Evolutionary conservation across 306 rosid genomes (phyloP), one percentile per base, ranked within the genome.

Genomic region (Prunus dulcis): DNA sequence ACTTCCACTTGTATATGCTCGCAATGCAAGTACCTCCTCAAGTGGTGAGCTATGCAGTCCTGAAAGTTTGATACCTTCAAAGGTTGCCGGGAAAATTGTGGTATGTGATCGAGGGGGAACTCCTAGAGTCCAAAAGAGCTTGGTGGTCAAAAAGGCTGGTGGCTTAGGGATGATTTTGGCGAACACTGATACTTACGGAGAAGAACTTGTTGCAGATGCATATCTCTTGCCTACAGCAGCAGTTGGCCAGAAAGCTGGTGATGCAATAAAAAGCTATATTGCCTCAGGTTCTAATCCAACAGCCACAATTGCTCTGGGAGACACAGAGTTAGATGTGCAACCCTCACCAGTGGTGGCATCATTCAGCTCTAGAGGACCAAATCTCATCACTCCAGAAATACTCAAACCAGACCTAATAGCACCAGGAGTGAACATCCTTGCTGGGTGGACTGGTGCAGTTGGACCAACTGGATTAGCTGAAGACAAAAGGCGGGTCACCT

Each of bases 351-450:
- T 92, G 71, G 90, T 92, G 62, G 95, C 96, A 55, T 84, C 91
- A 71, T 94, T 94, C 86, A 94, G 98, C 72, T 90, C 98, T 19
- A 87, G 98, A 80, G 98, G 98, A 30, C 98, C 98, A 55, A 94
- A 94, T 81, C 5, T 25, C 12, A 32, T 92, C 19, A 89, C 98
- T 3, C 89, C 90, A 34, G 81, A 81, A 43, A 79, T 94, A 71
- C 98, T 94, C 76, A 94, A 94, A 78, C 98, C 98, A 25, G 98
- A 94, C 85, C 63, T 94, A 5, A 85, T 94, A 67, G 98, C 98
- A 56, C 98, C 97, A n/a, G 98, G 98, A 77, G 88, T 90, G n/a
- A 88, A 92, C 71, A 94, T 94, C 79, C 87, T 94, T 66, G 97
- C 98, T 6, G 98, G 97, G 72, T 94, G 98, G 98, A 75, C 82